phyloP scores from a whole-genome alignment of 208 protist species.

The Leishmania mexicana region DNA sequence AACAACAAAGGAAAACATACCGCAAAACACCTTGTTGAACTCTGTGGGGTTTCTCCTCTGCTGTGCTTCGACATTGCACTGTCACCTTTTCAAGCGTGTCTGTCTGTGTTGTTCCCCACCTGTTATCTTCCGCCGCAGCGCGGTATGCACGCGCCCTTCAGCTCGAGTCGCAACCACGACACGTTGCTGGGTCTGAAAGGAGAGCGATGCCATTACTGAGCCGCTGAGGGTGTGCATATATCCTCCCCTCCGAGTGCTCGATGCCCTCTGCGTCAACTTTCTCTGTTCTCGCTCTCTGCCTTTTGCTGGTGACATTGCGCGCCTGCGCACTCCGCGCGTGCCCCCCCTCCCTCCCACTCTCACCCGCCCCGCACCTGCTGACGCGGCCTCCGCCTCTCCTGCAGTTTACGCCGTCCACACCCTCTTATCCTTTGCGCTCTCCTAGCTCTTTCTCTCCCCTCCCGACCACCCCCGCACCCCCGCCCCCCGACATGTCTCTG shows the following conservation, averaged over 20 bases:
- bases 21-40: not conserved
- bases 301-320: not conserved
- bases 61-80: not conserved
- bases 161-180: not conserved
- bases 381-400: not conserved
- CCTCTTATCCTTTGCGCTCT: not conserved
- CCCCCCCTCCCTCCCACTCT: not conserved
- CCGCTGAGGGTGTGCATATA: too few relatives aligned
- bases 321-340: too few relatives aligned
- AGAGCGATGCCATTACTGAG: too few relatives aligned
- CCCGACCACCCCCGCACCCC: constrained; percentile 7
- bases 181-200: too few relatives aligned
- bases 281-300: not conserved
- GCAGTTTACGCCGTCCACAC: not conserved
- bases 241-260: not conserved
- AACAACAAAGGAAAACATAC: not conserved
- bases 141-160: not conserved
- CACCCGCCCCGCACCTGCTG: not conserved
- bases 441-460: constrained; percentile 11
- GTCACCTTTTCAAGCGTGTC: not conserved
- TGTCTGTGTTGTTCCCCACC: not conserved
- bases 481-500: constrained; percentile 42
- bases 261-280: not conserved
- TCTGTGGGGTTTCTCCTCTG: not conserved
- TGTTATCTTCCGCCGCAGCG: not conserved